These are phyloP conservation scores for Rhizopogon vinicolor DNA, from an alignment of 768 basidiomycete species.

Conservation along the genomic window DNA sequence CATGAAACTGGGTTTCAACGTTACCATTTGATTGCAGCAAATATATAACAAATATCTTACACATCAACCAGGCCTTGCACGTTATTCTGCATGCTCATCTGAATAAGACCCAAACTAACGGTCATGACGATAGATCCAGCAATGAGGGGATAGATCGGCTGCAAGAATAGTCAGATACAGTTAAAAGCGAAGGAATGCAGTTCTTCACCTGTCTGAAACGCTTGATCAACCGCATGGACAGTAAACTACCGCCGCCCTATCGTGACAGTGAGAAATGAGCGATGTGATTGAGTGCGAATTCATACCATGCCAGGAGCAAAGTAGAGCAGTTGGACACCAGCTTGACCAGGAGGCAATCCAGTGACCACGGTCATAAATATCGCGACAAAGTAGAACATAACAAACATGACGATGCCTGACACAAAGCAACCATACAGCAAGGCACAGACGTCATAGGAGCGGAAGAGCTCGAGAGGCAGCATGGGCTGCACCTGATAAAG, in stretches of 20 bases:
- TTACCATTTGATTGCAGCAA: background rate
- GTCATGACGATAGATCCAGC: constrained; percentile 33
- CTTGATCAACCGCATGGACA: constrained; percentile 32
- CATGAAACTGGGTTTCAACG: constrained; percentile 31
- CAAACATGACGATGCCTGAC: constrained; percentile 44
- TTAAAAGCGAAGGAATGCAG: background rate
- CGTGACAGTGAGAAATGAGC: background rate
- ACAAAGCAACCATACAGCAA: constrained; percentile 34
- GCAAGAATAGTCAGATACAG: background rate
- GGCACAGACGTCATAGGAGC: constrained; percentile 35
- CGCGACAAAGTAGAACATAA: constrained; percentile 51
- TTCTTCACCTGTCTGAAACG: constrained; percentile 30
- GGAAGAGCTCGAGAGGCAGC: constrained; percentile 43
- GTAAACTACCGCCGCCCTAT: constrained; percentile 34
- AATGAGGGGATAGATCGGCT: constrained; percentile 41
- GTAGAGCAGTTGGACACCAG: constrained; percentile 47
- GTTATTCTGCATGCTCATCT: constrained; percentile 35
- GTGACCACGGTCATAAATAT: constrained; percentile 47
- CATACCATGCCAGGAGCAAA: constrained; percentile 46
- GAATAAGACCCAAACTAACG: constrained; percentile 38
- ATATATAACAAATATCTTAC: constrained; percentile 14
- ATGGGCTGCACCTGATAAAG: constrained; percentile 34
- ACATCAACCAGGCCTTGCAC: constrained; percentile 30
- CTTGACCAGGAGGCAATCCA: constrained; percentile 32
- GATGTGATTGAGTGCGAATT: background rate